A percentile compares a stretch with the other conserved stretches of the same genome.
phyloP scores from a whole-genome alignment of 257 asterid genomes.

The Anisodus tanguticus region DNA sequence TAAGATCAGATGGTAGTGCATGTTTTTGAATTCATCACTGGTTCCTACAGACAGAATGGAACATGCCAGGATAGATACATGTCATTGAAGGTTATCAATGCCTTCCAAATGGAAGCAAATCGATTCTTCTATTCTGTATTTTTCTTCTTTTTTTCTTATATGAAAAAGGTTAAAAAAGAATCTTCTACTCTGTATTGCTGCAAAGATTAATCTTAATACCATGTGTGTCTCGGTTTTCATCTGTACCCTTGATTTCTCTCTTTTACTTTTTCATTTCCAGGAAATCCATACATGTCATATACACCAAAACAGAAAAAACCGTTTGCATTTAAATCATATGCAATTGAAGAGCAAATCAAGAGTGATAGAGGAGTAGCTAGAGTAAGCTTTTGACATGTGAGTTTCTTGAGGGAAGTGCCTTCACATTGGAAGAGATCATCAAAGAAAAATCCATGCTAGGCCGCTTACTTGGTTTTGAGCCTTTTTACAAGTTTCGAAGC shows the following conservation, averaged over 20 bases:
- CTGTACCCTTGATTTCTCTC: background rate
- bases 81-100: background rate
- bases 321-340: constrained; percentile 5
- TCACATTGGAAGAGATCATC: background rate
- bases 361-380: background rate
- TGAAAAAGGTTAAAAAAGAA: background rate
- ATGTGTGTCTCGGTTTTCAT: background rate
- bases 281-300: background rate
- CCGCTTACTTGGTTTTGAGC: background rate
- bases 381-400: background rate
- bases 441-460: background rate
- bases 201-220: background rate
- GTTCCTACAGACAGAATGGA: too few relatives aligned
- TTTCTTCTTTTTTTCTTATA: background rate
- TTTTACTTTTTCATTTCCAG: background rate
- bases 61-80: background rate
- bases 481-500: too few relatives aligned
- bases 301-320: background rate
- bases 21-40: too few relatives aligned
- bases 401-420: background rate
- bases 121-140: background rate
- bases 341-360: background rate
- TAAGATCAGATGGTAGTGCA: too few relatives aligned
- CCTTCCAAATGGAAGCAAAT: background rate
- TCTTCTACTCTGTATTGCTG: background rate